Evolutionary conservation across 1,284 basidiomycete species (phyloP).

Genomic region (Ceratobasidium sp.): DNA sequence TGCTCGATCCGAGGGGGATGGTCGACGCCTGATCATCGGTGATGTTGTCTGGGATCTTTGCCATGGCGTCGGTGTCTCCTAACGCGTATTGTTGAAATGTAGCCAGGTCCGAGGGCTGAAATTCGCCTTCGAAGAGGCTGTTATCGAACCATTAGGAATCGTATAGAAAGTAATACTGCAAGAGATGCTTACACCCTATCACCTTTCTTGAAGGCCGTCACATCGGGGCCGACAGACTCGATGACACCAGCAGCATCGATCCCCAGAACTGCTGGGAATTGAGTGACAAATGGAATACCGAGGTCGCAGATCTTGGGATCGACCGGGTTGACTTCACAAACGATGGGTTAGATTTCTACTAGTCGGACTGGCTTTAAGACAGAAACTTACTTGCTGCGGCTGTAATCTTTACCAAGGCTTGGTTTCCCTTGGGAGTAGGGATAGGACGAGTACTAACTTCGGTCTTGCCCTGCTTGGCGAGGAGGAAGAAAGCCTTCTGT

Average conservation of each 20-base stretch:
- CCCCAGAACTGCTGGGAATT: conserved; percentile 42
- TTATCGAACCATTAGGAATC: not conserved
- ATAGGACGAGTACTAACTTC: not conserved
- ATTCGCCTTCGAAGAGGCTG: conserved; percentile 35
- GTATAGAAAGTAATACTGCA: not conserved
- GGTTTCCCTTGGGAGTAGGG: not conserved
- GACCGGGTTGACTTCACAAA: conserved; percentile 37
- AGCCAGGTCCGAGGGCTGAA: conserved; percentile 21
- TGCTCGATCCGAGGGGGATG: conserved; percentile 22
- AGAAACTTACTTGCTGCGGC: not conserved
- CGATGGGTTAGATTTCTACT: not conserved
- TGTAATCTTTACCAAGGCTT: not conserved
- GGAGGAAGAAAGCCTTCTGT: conserved; percentile 32
- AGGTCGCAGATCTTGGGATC: conserved; percentile 42
- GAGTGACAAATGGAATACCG: conserved; percentile 21
- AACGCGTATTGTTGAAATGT: conserved; percentile 39
- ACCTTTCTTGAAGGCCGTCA: conserved; percentile 32
- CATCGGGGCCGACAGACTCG: conserved; percentile 27
- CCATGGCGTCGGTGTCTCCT: conserved; percentile 12
- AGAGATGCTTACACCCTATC: conserved; percentile 46
- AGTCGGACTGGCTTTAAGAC: not conserved
- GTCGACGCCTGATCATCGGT: conserved; percentile 39
- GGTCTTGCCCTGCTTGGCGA: not conserved
- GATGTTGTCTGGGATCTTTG: conserved; percentile 26
- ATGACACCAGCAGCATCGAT: conserved; percentile 38